These are phyloP conservation scores for Nemophila menziesii DNA, from an alignment of 257 asterid genomes.

Conservation along the genomic window DNA sequence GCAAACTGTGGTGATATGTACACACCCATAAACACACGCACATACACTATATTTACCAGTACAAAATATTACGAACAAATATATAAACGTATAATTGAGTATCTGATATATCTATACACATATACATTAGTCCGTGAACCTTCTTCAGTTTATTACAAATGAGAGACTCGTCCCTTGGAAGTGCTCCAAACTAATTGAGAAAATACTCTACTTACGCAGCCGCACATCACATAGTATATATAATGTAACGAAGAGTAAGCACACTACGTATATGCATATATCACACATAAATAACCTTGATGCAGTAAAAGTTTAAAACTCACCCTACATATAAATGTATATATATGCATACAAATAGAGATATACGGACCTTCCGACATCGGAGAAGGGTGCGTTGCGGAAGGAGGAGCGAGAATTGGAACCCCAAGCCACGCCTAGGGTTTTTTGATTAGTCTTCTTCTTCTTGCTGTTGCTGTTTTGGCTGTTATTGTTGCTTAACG, in stretches of 20 bases:
- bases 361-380: constrained; percentile 52
- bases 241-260: neutral
- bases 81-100: too few relatives aligned
- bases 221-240: too few relatives aligned
- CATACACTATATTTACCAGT: too few relatives aligned
- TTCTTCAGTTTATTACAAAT: too few relatives aligned
- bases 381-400: constrained; percentile 66
- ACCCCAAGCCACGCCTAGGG: constrained; percentile 93
- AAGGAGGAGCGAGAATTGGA: constrained; percentile 50
- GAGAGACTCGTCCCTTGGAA: too few relatives aligned
- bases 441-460: constrained; percentile 47
- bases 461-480: constrained; percentile 32
- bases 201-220: too few relatives aligned
- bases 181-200: too few relatives aligned
- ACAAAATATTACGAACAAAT: too few relatives aligned
- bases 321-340: neutral
- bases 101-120: neutral
- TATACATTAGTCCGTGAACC: too few relatives aligned
- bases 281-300: neutral
- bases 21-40: too few relatives aligned
- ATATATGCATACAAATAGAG: neutral
- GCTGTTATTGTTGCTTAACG: constrained; percentile 22
- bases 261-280: too few relatives aligned
- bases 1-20: neutral
- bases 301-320: too few relatives aligned